Evolutionary conservation across 169 alveolate species (phyloP).

Genomic region (Cryptosporidium viatorum): DNA sequence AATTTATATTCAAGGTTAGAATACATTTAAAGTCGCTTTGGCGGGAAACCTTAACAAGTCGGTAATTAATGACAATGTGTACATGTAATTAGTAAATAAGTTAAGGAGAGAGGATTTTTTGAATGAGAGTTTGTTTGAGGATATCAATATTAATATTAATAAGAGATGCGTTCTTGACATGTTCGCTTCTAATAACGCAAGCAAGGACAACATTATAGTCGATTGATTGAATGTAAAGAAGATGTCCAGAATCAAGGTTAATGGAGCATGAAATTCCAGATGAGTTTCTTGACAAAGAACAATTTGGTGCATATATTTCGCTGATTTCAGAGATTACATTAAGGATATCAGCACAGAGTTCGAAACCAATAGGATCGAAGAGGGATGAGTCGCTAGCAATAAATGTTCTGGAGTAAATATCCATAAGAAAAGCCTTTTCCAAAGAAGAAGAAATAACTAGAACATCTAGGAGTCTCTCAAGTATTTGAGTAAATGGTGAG

Average conservation of each 20-base stretch:
- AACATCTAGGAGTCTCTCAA: conserved; percentile 53
- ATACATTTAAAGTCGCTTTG: no score
- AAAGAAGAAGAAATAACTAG: conserved; percentile 53
- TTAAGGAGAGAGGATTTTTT: background rate
- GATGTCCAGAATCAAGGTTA: conserved; percentile 50
- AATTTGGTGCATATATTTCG: conserved; percentile 42
- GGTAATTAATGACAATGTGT: background rate
- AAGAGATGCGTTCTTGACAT: conserved; percentile 12
- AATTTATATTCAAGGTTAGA: no score
- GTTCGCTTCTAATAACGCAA: conserved; percentile 54
- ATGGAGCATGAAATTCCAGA: conserved; percentile 47
- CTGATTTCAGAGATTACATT: conserved; percentile 63
- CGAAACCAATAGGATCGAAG: conserved; percentile 68
- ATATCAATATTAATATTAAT: conserved; percentile 55
- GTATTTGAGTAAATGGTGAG: conserved; percentile 54
- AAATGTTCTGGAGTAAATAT: conserved; percentile 63
- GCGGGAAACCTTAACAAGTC: background rate
- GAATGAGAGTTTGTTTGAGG: conserved; percentile 18
- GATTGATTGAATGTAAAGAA: conserved; percentile 13
- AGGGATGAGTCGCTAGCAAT: conserved; percentile 65
- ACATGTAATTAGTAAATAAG: background rate
- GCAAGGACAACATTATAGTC: conserved; percentile 56
- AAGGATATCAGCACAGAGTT: conserved; percentile 58
- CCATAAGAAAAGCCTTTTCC: conserved; percentile 65
- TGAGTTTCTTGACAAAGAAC: background rate